Evolutionary conservation across 345 rosid species (phyloP).

Genomic region (Tarenaya hassleriana): DNA sequence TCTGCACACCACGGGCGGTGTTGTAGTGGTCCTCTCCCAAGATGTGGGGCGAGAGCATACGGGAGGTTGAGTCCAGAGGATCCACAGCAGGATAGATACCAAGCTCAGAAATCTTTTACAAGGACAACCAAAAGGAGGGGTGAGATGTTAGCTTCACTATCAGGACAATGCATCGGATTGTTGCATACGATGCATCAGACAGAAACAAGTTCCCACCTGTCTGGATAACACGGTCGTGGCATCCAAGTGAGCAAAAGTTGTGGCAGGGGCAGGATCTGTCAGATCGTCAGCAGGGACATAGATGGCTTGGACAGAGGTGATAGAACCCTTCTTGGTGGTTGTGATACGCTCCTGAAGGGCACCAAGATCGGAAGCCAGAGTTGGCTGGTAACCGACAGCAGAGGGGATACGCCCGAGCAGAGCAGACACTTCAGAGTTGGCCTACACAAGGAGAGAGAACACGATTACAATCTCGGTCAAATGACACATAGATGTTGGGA

Average conservation of each 20-base stretch:
- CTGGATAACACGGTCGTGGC: constrained; percentile 97
- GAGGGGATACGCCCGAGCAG: constrained; percentile 98
- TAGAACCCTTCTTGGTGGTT: constrained; percentile 97
- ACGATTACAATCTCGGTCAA: no score
- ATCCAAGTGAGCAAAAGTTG: constrained; percentile 99
- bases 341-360: constrained; percentile 98
- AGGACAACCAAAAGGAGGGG: neutral
- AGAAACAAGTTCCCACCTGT: constrained; percentile 45
- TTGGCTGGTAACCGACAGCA: constrained; percentile 99
- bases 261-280: constrained; percentile 99
- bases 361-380: constrained; percentile 98
- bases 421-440: constrained; percentile 99
- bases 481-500: neutral
- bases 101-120: constrained; percentile 76
- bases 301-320: constrained; percentile 96
- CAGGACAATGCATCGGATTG: neutral
- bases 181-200: neutral
- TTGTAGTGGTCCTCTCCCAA: constrained; percentile 92
- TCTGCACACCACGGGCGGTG: constrained; percentile 97
- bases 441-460: constrained; percentile 36
- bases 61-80: constrained; percentile 96
- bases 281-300: constrained; percentile 99
- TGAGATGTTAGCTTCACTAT: neutral
- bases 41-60: constrained; percentile 98
- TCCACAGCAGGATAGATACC: constrained; percentile 99